Base-by-base conservation (phyloP, 2,329 filamentous ascomycete species). In the Emmonsiellopsis sp. region DNA sequence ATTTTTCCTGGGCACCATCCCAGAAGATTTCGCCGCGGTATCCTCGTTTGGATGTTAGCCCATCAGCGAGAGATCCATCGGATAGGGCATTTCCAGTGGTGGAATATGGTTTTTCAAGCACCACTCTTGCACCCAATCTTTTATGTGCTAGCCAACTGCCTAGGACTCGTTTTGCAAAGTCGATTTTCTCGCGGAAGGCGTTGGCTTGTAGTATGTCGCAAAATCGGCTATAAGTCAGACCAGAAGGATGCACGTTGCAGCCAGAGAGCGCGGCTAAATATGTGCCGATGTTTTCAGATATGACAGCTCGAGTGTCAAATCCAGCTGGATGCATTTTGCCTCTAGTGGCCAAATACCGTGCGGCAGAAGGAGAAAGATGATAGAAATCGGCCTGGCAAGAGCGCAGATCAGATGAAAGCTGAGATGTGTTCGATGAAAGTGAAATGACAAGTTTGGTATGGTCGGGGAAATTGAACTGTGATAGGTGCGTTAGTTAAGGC, bases 381-480 rank as follows among this genome's bases (percentile, higher is more conserved):
- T 76, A 76, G 57, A 76, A 75, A 61, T 77, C 74, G 32, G 75
- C 62, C 67, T 10, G 67, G 68, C 3, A 71, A 68, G 1, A 66
- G 68, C 56, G 62, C 66, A 36, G 44, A 2, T 42, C 33, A n/a
- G 48, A 44, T 13, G 56, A 50, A 33, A 43, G 37, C 9, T 55
- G 51, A 9, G 42, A 51, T 32, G 11, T 51, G 31, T 17, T 9
- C 1, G 44, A n/a, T 53, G 65, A 68, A 11, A 68, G 65, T 4
- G 74, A 71, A 36, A 77, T 63, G n/a, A 76, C 68, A 10, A 77
- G 65, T 57, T 77, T 77, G 10, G 75, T 77, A 56, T 77, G 75
- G 53, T 77, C 75, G 2, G 75, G 75, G 58, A 77, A 77, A 57
- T 77, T 77, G 64, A 77, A 76, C 63, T 72, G 37, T 11, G 33